These are phyloP conservation scores for Alternaria triticimaculans DNA, from an alignment of 2,329 filamentous ascomycete species.

Conservation along the genomic window DNA sequence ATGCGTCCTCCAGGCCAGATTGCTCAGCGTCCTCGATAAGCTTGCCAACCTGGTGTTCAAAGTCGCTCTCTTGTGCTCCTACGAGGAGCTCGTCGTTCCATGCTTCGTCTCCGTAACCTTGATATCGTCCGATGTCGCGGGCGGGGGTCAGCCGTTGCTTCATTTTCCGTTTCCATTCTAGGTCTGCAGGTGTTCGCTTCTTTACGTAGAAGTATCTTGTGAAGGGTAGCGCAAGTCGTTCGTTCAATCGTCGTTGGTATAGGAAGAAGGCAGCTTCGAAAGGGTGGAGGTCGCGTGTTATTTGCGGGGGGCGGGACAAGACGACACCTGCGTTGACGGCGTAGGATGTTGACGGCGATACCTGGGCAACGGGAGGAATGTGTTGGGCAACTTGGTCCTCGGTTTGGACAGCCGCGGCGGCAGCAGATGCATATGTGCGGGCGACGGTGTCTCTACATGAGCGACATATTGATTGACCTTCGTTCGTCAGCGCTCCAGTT, in stretches of 20 bases:
- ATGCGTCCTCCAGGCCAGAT: slow-evolving; percentile 53
- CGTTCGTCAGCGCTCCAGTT: slow-evolving; percentile 32
- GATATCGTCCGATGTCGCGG: slow-evolving; percentile 85
- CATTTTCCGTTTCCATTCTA: slow-evolving; percentile 90
- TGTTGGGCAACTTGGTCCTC: slow-evolving; percentile 35
- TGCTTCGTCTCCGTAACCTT: slow-evolving; percentile 71
- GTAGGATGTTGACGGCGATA: slow-evolving; percentile 54
- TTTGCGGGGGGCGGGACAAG: slow-evolving; percentile 83
- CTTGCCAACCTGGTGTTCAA: slow-evolving; percentile 69
- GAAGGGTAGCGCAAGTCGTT: slow-evolving; percentile 87
- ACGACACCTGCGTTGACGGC: slow-evolving; percentile 70
- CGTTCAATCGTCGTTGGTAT: slow-evolving; percentile 96
- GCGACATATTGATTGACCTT: slow-evolving; percentile 53
- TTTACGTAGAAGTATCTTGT: slow-evolving; percentile 95
- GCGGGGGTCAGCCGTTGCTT: slow-evolving; percentile 77
- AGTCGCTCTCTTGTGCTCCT: slow-evolving; percentile 71
- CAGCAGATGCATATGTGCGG: slow-evolving; percentile 43
- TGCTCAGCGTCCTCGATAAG: slow-evolving; percentile 76
- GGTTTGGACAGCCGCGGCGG: slow-evolving; percentile 47
- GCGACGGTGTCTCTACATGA: slow-evolving; percentile 54
- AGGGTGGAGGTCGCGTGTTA: slow-evolving; percentile 81
- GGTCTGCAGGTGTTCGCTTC: slow-evolving; percentile 79
- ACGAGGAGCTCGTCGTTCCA: slow-evolving; percentile 94
- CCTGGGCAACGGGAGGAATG: slow-evolving; percentile 43
- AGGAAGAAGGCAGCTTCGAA: slow-evolving; percentile 96